A percentile compares a stretch with the other conserved stretches of the same genome.
These are phyloP conservation scores for Aureobasidium leucospermi DNA, from an alignment of 2,329 filamentous ascomycete species.

Conservation along the genomic window DNA sequence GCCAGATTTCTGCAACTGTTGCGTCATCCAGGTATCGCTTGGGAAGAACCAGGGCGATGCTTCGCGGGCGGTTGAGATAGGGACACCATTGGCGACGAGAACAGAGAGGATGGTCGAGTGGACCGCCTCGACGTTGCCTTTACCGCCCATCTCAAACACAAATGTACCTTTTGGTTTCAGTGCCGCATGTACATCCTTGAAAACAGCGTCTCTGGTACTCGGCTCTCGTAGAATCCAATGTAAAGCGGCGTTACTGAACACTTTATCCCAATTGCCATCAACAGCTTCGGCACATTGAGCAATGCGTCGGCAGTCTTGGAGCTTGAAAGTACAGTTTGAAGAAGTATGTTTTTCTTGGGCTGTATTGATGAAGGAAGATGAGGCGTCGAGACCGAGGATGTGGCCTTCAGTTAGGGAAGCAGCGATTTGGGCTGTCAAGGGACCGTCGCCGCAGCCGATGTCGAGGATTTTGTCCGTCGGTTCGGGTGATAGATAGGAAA, in stretches of 20 bases:
- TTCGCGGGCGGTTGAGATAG: constrained; percentile 42
- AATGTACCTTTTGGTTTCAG: constrained; percentile 52
- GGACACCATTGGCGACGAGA: constrained; percentile 43
- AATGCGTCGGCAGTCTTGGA: constrained; percentile 28
- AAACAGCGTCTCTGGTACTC: constrained; percentile 43
- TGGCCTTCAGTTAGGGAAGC: constrained; percentile 19
- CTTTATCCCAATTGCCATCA: constrained; percentile 29
- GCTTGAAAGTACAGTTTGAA: constrained; percentile 23
- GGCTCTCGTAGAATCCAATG: constrained; percentile 44
- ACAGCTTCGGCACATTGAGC: constrained; percentile 17
- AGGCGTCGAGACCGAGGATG: constrained; percentile 35
- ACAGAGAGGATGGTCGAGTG: constrained; percentile 50
- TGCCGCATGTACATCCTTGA: constrained; percentile 44
- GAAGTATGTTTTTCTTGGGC: constrained; percentile 23
- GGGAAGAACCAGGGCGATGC: constrained; percentile 67
- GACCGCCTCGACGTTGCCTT: constrained; percentile 61
- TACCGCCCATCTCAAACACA: constrained; percentile 64
- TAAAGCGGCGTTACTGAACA: constrained; percentile 37
- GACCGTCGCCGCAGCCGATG: constrained; percentile 34
- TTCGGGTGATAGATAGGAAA: constrained; percentile 30
- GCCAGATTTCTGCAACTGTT: constrained; percentile 31
- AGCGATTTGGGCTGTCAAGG: constrained; percentile 33
- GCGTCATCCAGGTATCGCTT: constrained; percentile 51
- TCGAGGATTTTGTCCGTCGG: constrained; percentile 33
- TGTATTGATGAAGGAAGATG: constrained; percentile 33